phyloP scores from a whole-genome alignment of 495 filamentous ascomycete species.

The Aspergillus carlsbadensis region DNA sequence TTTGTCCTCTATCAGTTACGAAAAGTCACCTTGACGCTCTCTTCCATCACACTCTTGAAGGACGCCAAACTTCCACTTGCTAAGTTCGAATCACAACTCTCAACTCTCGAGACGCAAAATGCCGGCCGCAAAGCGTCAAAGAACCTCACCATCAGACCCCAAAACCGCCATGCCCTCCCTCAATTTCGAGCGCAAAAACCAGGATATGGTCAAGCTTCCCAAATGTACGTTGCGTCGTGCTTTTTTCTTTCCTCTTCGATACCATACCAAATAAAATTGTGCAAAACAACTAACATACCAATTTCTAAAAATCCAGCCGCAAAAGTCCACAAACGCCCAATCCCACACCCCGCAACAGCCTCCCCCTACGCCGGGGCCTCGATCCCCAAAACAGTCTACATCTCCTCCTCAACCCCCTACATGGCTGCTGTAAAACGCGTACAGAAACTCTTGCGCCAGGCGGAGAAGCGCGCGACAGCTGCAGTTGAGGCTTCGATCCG shows the following conservation, averaged over 20 bases:
- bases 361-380: slow-evolving; percentile 51
- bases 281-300: background rate
- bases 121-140: background rate
- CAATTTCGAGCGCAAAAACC: slow-evolving; percentile 43
- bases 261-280: background rate
- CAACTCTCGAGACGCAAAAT: background rate
- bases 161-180: slow-evolving; percentile 8
- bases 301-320: slow-evolving; percentile 25
- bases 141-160: slow-evolving; percentile 5
- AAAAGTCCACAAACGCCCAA: slow-evolving; percentile 63
- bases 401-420: slow-evolving; percentile 73
- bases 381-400: slow-evolving; percentile 69
- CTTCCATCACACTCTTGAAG: background rate
- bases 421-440: slow-evolving; percentile 81
- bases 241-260: background rate
- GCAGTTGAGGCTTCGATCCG: slow-evolving; percentile 37
- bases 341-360: slow-evolving; percentile 66
- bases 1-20: background rate
- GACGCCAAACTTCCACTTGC: background rate
- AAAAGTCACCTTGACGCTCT: background rate
- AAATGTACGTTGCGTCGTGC: slow-evolving; percentile 27
- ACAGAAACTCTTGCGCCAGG: slow-evolving; percentile 64
- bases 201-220: slow-evolving; percentile 38
- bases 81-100: background rate
- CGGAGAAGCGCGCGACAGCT: slow-evolving; percentile 57